Percentiles rank a stretch among this genome's conserved stretches.
Evolutionary conservation across 1,139 yeast species (phyloP).

Genomic region (Lodderomyces orthopsilosis): DNA sequence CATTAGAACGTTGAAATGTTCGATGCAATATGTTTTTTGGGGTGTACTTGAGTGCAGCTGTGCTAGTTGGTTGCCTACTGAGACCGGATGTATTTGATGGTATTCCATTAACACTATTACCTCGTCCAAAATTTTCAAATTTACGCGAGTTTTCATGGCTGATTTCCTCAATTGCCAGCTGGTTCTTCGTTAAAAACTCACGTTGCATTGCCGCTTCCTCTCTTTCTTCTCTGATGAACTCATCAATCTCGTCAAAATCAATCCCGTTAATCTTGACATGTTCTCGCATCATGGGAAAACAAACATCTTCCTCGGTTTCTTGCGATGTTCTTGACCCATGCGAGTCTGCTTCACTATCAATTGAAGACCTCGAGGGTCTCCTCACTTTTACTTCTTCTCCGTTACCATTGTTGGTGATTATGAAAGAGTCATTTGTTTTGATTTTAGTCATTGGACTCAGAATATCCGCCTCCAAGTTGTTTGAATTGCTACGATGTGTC

Average conservation of each 20-base stretch:
- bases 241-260: conserved; percentile 77
- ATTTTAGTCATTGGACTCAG: conserved; percentile 32
- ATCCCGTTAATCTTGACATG: conserved; percentile 69
- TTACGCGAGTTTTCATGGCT: conserved; percentile 1
- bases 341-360: conserved; percentile 66
- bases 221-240: conserved; percentile 57
- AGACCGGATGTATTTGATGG: conserved; percentile 4
- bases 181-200: conserved; percentile 25
- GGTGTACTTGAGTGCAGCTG: conserved; percentile 62
- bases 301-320: conserved; percentile 95
- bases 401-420: conserved; percentile 3
- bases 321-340: conserved; percentile 72
- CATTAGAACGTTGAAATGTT: conserved; percentile 10
- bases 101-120: conserved; percentile 18
- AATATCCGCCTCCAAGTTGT: conserved; percentile 28
- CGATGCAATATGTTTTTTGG: conserved; percentile 39
- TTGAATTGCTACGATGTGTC: conserved; percentile 13
- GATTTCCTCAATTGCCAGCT: conserved; percentile 9
- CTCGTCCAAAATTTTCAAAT: background rate
- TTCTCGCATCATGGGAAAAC: conserved; percentile 87
- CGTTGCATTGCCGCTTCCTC: conserved; percentile 31
- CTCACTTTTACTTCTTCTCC: conserved; percentile 15
- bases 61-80: conserved; percentile 3
- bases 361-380: conserved; percentile 36
- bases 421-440: conserved; percentile 34